These are phyloP conservation scores for Euptelea pleiosperma DNA, from an alignment of 164 flowering plant species.

Conservation along the genomic window DNA sequence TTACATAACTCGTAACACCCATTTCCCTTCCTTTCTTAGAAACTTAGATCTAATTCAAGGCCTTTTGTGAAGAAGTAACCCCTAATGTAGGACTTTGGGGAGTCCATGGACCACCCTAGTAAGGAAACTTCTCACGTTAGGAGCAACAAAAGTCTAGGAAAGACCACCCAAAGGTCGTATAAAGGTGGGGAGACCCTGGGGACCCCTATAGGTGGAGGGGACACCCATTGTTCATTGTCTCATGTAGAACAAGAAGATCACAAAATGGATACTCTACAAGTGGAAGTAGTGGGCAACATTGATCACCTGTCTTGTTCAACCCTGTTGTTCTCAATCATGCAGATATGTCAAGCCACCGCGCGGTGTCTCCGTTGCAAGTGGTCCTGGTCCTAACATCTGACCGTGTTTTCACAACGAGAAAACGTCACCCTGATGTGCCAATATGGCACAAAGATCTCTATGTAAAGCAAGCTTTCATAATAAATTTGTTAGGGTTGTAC, in stretches of 20 bases:
- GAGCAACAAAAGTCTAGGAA: not conserved
- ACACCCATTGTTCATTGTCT: not conserved
- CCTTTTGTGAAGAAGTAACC: too few relatives aligned
- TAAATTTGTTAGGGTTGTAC: too few relatives aligned
- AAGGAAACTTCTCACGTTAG: not conserved
- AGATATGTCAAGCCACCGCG: slow-evolving; percentile 1
- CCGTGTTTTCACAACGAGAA: too few relatives aligned
- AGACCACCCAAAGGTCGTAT: not conserved
- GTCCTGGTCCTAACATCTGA: too few relatives aligned
- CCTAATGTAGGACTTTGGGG: slow-evolving; percentile 3
- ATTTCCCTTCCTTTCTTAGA: not conserved
- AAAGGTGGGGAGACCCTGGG: not conserved
- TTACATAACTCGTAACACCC: not conserved
- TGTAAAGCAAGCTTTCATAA: too few relatives aligned
- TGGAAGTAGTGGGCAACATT: not conserved
- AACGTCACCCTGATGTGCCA: too few relatives aligned
- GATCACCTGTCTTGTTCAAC: not conserved
- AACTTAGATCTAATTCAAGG: not conserved
- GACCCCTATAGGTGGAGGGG: not conserved
- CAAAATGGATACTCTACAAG: not conserved
- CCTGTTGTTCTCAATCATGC: not conserved
- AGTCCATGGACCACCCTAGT: slow-evolving; percentile 5
- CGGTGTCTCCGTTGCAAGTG: too few relatives aligned
- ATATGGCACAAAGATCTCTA: too few relatives aligned
- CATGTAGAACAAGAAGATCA: not conserved